Base-by-base conservation (phyloP, 1,139 yeast genomes). In the Sugiyamaella novakii region DNA sequence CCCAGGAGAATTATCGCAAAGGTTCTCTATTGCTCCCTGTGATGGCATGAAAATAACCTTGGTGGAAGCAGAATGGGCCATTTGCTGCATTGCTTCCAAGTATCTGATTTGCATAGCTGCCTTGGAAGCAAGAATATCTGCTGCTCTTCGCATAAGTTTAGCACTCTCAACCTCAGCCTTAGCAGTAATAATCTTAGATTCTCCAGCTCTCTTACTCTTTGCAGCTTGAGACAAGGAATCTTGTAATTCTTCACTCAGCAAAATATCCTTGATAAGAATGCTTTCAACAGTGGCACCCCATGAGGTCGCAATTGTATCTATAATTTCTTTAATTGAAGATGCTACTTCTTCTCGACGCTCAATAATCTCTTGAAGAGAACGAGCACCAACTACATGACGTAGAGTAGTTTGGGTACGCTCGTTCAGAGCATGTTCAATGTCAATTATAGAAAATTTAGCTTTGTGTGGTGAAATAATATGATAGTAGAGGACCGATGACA, bases 51-150 rank as follows among this genome's bases (percentile, higher is more conserved):
- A 84, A 25, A 84, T 83, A 51, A 84, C 89, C 68, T 83, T 81
- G 14, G 85, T 70, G 50, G 77, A 77, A 2, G 87, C 72, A 36
- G 76, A 63, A 59, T 73, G 79, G 29, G 88, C 86, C 88, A 84
- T 83, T 53, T 73, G 74, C 67, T 83, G 87, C 80, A 84, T 80
- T n/a, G 89, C 89, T 61, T 84, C 91, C 66, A 84, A 75, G 65
- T 84, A 84, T 66, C 91, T 73, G 63, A 84, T 84, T 71, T 84
- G 89, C 87, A 84, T 82, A 28, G 89, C 91, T 3, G 88, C 81
- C 59, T 82, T 81, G 36, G 87, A 81, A 29, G 87, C 85, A 62
- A 84, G 75, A 51, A 83, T 83, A 65, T 83, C 88, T 43, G 89
- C 87, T 22, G 89, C 88, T 67, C 82, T 80, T 70, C 91, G 76